Base-by-base conservation (phyloP, 257 asterid species). In the Salvia hispanica region DNA sequence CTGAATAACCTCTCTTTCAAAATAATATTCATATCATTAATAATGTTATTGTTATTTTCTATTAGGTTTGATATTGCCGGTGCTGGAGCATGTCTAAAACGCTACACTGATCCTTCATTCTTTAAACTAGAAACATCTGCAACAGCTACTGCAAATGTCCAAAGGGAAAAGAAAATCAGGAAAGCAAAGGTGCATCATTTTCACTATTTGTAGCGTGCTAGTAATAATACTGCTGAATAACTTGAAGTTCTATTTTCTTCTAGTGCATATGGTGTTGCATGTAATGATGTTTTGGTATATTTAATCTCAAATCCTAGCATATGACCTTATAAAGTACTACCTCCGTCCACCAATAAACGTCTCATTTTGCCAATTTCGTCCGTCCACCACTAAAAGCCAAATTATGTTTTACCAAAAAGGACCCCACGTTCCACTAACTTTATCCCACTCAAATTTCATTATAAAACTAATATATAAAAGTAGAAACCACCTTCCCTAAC, bases 11-110 rank as follows among this genome's bases (percentile, higher is more conserved):
- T n/a, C 40, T 51, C 66, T 59, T 73, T 42, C 36, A 43, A 9
- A 25, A 18, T 47, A 40, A 16, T 48, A 14, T 72, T 47, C 33
- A 16, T 48, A 14, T 72, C 47, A 31, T 56, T 56, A 44, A 56
- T 65, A 45, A 58, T 57, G 50, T 63, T 51, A 37, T 70, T 47
- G 43, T 48, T 67, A 59, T 51, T 28, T 70, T 47, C 37, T 48
- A 64, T 16, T 67, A 94, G 99, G 91, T 94, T 91, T 77, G 99
- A 94, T 79, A 88, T 87, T 63, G 99, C 93, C 64, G 99, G 99
- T 63, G 96, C 95, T 79, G 99, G 99, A 76, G 93, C 97, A 69
- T 91, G 96, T 77, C 84, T 88, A 58, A 91, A 88, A 79, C 99
- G 97, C 44, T 94, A 86, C 80, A 88, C 99, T 3, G 97, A 94